Percentiles rank a stretch among this genome's conserved stretches.
These are phyloP conservation scores for Phaffomyces antillensis DNA, from an alignment of 805 yeast species.

Conservation along the genomic window DNA sequence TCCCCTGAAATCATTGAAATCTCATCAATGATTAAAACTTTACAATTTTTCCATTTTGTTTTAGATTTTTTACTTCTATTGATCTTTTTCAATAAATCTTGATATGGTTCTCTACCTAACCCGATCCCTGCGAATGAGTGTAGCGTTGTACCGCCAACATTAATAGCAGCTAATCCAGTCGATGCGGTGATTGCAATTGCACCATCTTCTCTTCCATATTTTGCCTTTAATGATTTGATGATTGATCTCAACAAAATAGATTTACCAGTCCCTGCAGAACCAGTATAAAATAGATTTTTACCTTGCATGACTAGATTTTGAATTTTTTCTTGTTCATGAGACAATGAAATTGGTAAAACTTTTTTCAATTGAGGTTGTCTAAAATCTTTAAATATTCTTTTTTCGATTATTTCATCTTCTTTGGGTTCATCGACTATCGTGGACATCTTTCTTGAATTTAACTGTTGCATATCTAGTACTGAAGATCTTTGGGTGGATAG, in stretches of 20 bases:
- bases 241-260: conserved; percentile 71
- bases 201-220: conserved; percentile 37
- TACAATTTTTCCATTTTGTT: conserved; percentile 47
- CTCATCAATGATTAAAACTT: conserved; percentile 69
- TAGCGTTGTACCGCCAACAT: conserved; percentile 71
- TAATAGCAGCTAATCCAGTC: conserved; percentile 79
- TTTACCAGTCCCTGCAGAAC: conserved; percentile 98
- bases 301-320: conserved; percentile 60
- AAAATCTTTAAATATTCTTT: not conserved
- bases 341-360: conserved; percentile 28
- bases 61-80: conserved; percentile 42
- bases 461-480: not conserved
- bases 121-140: conserved; percentile 80
- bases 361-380: not conserved
- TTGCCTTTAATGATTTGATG: conserved; percentile 43
- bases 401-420: not conserved
- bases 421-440: conserved; percentile 2
- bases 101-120: conserved; percentile 49
- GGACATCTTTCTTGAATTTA: not conserved
- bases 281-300: conserved; percentile 78
- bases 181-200: conserved; percentile 75
- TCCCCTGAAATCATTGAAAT: conserved; percentile 74
- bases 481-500: conserved; percentile 26
- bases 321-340: conserved; percentile 61
- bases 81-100: conserved; percentile 42